phyloP scores from a whole-genome alignment of 176 grass and related monocot species.

The Triticum urartu region DNA sequence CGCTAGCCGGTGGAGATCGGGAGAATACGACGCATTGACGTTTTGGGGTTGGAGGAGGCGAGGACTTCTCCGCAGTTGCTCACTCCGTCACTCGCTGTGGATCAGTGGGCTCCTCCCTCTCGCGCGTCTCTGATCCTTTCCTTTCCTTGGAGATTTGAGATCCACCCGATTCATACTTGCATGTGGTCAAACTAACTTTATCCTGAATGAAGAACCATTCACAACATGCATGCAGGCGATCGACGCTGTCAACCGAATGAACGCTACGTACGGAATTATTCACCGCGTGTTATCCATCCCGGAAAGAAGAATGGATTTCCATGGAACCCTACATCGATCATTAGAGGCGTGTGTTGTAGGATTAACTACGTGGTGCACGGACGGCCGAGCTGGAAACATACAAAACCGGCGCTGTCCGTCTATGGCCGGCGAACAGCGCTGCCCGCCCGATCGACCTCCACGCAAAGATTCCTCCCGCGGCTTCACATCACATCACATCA shows the following conservation, averaged over 20 bases:
- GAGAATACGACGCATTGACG: background rate
- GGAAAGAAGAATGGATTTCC: background rate
- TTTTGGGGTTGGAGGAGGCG: background rate
- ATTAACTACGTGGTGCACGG: background rate
- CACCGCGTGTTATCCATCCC: background rate
- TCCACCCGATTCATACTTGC: background rate
- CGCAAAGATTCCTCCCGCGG: background rate
- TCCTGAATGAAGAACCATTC: too few relatives aligned
- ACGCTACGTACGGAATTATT: background rate
- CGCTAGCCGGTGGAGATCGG: background rate
- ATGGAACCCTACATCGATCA: too few relatives aligned
- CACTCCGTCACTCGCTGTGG: background rate
- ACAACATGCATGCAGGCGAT: too few relatives aligned
- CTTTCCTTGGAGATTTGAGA: background rate
- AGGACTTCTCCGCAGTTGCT: background rate
- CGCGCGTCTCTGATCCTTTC: background rate
- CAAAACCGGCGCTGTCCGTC: conserved; percentile 24
- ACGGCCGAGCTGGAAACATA: background rate
- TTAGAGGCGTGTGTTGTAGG: too few relatives aligned
- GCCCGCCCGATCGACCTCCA: background rate
- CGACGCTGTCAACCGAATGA: background rate
- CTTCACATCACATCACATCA: background rate
- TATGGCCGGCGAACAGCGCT: background rate
- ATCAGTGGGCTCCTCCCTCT: background rate
- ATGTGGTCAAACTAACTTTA: background rate